Base-by-base conservation (phyloP, 768 basidiomycete species). In the Naganishia friedmannii region DNA sequence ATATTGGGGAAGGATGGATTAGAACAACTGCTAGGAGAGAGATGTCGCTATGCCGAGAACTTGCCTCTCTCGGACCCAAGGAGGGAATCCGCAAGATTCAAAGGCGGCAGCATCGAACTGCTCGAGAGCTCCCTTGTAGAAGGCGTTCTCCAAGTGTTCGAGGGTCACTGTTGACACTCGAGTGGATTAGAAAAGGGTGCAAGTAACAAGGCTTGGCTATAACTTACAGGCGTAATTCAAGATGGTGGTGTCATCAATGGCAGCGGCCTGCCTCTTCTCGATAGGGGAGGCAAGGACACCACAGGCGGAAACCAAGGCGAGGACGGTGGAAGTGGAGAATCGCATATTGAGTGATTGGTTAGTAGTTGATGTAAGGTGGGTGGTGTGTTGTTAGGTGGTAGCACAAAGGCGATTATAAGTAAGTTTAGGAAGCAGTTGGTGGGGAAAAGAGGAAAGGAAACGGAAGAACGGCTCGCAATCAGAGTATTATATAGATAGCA, bases 21-120 rank as follows among this genome's bases (percentile, higher is more conserved):
- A 54, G 39, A 6, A 4, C 53, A 37, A 37, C 19, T 23, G 31
- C n/a, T n/a, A n/a, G n/a, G n/a, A n/a, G n/a, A n/a, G n/a, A n/a
- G n/a, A n/a, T 19, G 69, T 60, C 46, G 15, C 17, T 21, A 23
- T 3, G 7, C 13, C n/a, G 17, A 13, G 0, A 37, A 51, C 67
- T 56, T 31, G 56, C 67, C 86, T 84, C 0, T 77, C 83, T 63
- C 84, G 82, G 31, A 85, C 85, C 82, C 84, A 86, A 68, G 60
- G 81, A 54, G 58, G 83, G 82, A 75, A 82, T 32, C 83, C 83
- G 32, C 82, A 83, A 46, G 76, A 66, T 28, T 70, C 69, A 74
- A 85, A 86, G 1, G 85, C 88, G 23, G 83, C 84, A 5, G 80
- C 74, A 39, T 73, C 73, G 78, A 87, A 89, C 65, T 84, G 82